phyloP scores from a whole-genome alignment of 2,329 filamentous ascomycete genomes.

The Hymenotorrendiella dingleyae region DNA sequence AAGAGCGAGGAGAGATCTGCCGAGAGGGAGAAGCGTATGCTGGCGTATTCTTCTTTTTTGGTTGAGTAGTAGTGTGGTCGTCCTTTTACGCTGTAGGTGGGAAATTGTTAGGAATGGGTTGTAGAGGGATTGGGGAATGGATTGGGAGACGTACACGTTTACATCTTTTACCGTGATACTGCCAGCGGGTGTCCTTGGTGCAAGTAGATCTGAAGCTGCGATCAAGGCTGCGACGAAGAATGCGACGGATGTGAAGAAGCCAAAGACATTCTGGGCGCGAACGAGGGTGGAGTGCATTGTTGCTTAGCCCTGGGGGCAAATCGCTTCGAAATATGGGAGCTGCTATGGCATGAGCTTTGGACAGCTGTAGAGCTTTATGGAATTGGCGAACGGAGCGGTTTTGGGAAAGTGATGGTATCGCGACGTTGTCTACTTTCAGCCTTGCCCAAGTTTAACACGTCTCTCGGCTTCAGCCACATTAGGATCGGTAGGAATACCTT shows the following conservation, averaged over 20 bases:
- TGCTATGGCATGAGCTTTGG: constrained; percentile 3
- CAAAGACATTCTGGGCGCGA: constrained; percentile 86
- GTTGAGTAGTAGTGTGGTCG: constrained; percentile 92
- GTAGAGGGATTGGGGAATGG: neutral
- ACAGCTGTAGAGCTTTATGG: neutral
- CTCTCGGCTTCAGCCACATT: constrained; percentile 9
- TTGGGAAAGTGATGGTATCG: neutral
- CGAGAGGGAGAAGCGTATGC: constrained; percentile 88
- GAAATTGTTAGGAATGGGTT: neutral
- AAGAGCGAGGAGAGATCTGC: constrained; percentile 88
- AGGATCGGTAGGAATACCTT: too few relatives aligned
- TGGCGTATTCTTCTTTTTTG: constrained; percentile 92
- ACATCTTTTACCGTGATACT: constrained; percentile 65
- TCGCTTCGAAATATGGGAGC: neutral
- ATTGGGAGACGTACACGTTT: constrained; percentile 60
- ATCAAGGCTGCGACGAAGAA: constrained; percentile 76
- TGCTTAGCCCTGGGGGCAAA: neutral
- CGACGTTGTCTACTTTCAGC: neutral
- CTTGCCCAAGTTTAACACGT: constrained; percentile 7
- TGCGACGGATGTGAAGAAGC: constrained; percentile 94
- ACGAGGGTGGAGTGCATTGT: constrained; percentile 82
- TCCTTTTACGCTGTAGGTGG: constrained; percentile 63
- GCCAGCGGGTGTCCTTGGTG: constrained; percentile 61
- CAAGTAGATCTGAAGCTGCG: constrained; percentile 70
- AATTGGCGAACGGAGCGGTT: neutral